Evolutionary conservation across 768 basidiomycete species (phyloP).

Genomic region (Pleurotus pulmonarius): DNA sequence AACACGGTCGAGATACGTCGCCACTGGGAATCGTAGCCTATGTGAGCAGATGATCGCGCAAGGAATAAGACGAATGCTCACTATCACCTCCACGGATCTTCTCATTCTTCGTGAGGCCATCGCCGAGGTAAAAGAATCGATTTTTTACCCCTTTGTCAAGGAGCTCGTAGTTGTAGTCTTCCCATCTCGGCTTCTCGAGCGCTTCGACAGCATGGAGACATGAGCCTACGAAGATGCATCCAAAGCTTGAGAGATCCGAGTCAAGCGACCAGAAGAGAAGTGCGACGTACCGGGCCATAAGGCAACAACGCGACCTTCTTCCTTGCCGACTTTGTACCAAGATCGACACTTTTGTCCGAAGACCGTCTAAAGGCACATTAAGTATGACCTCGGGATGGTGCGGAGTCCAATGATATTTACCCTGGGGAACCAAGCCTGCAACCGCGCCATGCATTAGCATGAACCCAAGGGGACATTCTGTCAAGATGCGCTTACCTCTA

Average conservation of each 20-base stretch:
- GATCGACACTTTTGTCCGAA: constrained; percentile 55
- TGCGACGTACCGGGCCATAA: constrained; percentile 52
- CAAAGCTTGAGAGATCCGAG: not conserved
- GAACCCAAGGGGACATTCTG: not conserved
- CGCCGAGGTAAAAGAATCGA: constrained; percentile 56
- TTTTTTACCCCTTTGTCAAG: constrained; percentile 38
- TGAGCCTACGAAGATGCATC: constrained; percentile 34
- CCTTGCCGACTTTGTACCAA: constrained; percentile 63
- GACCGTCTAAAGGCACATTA: constrained; percentile 39
- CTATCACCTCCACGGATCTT: constrained; percentile 33
- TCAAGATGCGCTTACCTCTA: constrained; percentile 36
- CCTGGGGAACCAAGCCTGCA: constrained; percentile 43
- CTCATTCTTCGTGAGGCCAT: constrained; percentile 56
- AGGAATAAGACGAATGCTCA: constrained; percentile 14
- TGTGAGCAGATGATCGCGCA: not conserved
- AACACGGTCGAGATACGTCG: not conserved
- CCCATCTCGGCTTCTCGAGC: constrained; percentile 57
- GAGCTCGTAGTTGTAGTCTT: constrained; percentile 54
- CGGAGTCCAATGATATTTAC: constrained; percentile 17
- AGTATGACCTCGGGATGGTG: not conserved
- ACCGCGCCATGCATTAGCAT: not conserved
- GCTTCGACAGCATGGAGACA: constrained; percentile 46
- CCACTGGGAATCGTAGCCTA: not conserved
- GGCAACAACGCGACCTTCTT: constrained; percentile 52
- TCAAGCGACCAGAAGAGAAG: not conserved